A percentile compares a stretch with the other conserved stretches of the same genome.
phyloP scores from a whole-genome alignment of 345 rosid genomes.

The Firmiana major region DNA sequence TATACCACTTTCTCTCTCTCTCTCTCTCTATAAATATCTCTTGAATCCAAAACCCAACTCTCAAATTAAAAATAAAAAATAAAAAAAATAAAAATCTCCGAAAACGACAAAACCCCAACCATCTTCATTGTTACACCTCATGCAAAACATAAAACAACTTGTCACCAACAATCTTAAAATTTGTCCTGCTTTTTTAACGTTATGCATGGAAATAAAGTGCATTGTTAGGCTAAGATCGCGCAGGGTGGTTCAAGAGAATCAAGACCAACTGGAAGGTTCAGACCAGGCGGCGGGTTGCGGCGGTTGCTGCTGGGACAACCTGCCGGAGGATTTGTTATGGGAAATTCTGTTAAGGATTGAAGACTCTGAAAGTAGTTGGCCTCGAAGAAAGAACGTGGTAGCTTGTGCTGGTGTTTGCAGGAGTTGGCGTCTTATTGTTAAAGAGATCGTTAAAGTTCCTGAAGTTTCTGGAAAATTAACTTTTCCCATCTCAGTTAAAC shows the following conservation, averaged over 20 bases:
- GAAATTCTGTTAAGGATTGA: constrained; percentile 68
- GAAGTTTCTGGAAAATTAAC: constrained; percentile 64
- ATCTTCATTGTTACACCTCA: too few relatives aligned
- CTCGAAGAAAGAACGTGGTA: constrained; percentile 58
- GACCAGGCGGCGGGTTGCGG: constrained; percentile 8
- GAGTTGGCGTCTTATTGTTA: constrained; percentile 56
- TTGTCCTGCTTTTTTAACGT: background rate
- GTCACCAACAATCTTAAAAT: background rate
- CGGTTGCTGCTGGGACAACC: constrained; percentile 56
- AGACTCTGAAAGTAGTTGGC: constrained; percentile 65
- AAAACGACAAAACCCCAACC: too few relatives aligned
- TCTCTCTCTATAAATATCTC: too few relatives aligned
- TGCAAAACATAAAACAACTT: background rate
- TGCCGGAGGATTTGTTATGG: constrained; percentile 72
- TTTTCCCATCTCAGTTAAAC: constrained; percentile 79
- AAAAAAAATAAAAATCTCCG: too few relatives aligned
- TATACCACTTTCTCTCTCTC: too few relatives aligned
- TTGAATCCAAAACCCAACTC: too few relatives aligned
- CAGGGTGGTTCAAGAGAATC: constrained; percentile 36
- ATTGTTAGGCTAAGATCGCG: constrained; percentile 52
- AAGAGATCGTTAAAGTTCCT: constrained; percentile 63
- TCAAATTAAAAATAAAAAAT: too few relatives aligned
- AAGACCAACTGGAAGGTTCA: constrained; percentile 28
- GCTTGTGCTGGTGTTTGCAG: constrained; percentile 85
- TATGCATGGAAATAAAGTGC: constrained; percentile 44